Evolutionary conservation across 306 rosid genomes (phyloP).

Genomic region (Delonix regia): DNA sequence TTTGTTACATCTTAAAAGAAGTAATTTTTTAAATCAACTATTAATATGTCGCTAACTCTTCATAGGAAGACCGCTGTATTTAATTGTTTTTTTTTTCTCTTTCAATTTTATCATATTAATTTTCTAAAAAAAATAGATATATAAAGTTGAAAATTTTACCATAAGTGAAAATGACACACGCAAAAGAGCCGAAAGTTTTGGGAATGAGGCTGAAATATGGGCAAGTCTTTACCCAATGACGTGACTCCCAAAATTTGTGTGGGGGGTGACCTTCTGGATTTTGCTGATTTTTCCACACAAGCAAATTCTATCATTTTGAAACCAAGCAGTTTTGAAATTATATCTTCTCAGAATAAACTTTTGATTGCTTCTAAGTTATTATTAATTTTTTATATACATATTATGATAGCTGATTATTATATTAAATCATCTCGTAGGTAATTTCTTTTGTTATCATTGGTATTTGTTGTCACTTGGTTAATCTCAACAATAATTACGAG

Average conservation of each 20-base stretch:
- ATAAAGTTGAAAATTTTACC: conserved; percentile 22
- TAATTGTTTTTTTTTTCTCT: no score
- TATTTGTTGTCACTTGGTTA: not conserved
- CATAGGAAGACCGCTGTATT: no score
- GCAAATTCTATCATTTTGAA: not conserved
- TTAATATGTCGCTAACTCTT: no score
- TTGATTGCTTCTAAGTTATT: not conserved
- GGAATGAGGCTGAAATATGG: conserved; percentile 18
- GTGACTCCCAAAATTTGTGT: conserved; percentile 18
- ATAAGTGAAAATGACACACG: conserved; percentile 32
- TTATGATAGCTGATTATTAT: not conserved
- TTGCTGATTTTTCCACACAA: conserved; percentile 26
- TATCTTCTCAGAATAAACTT: not conserved
- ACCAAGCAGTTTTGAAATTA: no score
- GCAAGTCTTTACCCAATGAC: conserved; percentile 35
- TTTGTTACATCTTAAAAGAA: no score
- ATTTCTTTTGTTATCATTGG: no score
- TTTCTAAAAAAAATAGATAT: no score
- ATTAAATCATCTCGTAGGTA: not conserved
- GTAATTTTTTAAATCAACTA: no score
- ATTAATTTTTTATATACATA: not conserved
- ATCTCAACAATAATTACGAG: not conserved
- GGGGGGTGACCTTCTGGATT: conserved; percentile 1
- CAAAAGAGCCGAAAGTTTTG: not conserved
- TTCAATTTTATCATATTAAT: no score